Conservation (phyloP, 2,329 filamentous ascomycete species). For the Colletotrichum chlorophyti region DNA sequence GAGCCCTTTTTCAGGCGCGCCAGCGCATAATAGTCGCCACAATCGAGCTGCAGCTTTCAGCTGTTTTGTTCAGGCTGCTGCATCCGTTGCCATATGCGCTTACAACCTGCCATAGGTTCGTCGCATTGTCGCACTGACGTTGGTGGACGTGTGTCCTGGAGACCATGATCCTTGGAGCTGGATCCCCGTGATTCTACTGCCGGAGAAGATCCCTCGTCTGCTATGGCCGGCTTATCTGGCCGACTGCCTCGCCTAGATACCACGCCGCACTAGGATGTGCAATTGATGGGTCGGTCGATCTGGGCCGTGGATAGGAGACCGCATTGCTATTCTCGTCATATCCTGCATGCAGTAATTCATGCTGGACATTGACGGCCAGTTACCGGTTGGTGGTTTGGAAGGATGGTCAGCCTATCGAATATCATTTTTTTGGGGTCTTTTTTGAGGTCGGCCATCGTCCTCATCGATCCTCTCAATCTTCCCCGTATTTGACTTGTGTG, state of each 20-base stretch:
- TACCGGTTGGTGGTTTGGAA: not conserved
- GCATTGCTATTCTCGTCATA: constrained; percentile 25
- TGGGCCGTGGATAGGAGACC: constrained; percentile 2
- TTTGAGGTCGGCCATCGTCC: not conserved
- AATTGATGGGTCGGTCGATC: constrained; percentile 13
- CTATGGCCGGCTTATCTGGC: not conserved
- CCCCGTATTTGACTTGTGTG: not conserved
- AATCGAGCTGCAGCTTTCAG: constrained; percentile 28
- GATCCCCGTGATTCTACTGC: constrained; percentile 3
- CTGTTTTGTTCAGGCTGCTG: constrained; percentile 9
- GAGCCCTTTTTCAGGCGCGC: constrained; percentile 25
- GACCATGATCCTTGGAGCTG: not conserved
- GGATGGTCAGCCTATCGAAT: not conserved
- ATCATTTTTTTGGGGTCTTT: constrained; percentile 4
- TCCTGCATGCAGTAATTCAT: constrained; percentile 8
- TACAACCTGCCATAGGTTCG: no score
- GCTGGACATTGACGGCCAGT: not conserved
- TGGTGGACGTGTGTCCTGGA: not conserved
- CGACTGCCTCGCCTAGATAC: not conserved
- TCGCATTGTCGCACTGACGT: constrained; percentile 2
- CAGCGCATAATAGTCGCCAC: constrained; percentile 30
- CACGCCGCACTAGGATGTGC: not conserved
- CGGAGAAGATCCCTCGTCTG: constrained; percentile 1
- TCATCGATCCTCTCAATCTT: not conserved
- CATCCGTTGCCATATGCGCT: constrained; percentile 4